These are phyloP conservation scores for Cutaneotrichosporon arboriforme DNA, from an alignment of 1,284 basidiomycete genomes.

Conservation along the genomic window DNA sequence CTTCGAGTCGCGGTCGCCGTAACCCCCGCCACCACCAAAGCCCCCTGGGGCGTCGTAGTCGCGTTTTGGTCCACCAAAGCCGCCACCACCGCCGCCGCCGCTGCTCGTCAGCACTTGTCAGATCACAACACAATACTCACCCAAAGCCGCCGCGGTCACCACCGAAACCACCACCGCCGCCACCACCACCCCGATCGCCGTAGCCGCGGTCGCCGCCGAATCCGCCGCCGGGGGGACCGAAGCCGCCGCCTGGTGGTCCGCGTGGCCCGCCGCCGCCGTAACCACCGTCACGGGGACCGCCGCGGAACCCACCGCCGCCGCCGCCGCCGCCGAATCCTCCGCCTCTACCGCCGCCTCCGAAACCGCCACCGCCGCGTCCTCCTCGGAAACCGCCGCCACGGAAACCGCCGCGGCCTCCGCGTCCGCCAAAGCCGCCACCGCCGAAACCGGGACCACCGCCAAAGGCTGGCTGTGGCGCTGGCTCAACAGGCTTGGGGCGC, in stretches of 20 bases:
- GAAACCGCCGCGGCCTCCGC: slow-evolving; percentile 26
- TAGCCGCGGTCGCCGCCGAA: slow-evolving; percentile 31
- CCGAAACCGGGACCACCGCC: slow-evolving; percentile 26
- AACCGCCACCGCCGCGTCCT: slow-evolving; percentile 23
- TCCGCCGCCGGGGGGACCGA: slow-evolving; percentile 6
- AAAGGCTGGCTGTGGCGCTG: not conserved
- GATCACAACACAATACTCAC: not conserved
- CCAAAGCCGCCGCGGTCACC: slow-evolving; percentile 10
- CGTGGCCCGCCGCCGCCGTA: slow-evolving; percentile 14
- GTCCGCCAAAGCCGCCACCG: slow-evolving; percentile 23
- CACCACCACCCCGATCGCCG: slow-evolving; percentile 6
- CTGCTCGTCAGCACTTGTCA: not conserved
- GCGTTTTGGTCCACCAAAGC: slow-evolving; percentile 33
- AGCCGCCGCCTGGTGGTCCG: slow-evolving; percentile 6
- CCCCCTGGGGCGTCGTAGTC: slow-evolving; percentile 41
- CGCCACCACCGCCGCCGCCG: slow-evolving; percentile 25
- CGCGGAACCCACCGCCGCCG: slow-evolving; percentile 48
- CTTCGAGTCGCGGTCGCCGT: slow-evolving; percentile 72
- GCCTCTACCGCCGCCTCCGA: slow-evolving; percentile 3
- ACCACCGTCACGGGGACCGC: slow-evolving; percentile 28
- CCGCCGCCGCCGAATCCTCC: slow-evolving; percentile 31
- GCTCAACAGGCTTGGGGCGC: slow-evolving; percentile 65
- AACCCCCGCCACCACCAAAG: slow-evolving; percentile 60
- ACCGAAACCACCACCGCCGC: slow-evolving; percentile 19
- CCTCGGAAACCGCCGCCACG: slow-evolving; percentile 20